Percentiles rank a stretch among this genome's conserved stretches.
These are phyloP conservation scores for Rhododendron ferrugineum DNA, from an alignment of 148 eudicot species.

Conservation along the genomic window DNA sequence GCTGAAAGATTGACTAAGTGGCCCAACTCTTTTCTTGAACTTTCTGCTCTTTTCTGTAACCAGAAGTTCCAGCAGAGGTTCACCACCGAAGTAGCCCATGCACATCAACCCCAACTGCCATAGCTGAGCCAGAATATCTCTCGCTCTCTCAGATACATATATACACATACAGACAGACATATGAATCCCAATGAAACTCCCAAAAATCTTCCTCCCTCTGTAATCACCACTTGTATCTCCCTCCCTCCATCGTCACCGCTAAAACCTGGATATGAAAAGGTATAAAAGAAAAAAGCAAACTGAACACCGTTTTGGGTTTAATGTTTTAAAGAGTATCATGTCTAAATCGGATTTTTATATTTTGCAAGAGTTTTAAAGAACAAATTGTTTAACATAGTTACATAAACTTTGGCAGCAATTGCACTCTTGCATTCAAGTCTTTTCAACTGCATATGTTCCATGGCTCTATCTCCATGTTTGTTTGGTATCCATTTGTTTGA, in stretches of 20 bases:
- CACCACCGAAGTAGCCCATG: background rate
- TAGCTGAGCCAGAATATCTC: background rate
- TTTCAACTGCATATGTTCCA: background rate
- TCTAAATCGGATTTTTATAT: background rate
- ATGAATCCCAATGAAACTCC: background rate
- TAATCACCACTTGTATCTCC: background rate
- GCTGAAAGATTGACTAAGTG: background rate
- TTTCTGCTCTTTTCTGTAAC: background rate
- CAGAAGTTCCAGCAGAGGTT: background rate
- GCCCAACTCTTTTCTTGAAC: background rate
- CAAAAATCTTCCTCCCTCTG: background rate
- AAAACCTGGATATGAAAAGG: background rate
- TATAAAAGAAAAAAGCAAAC: background rate
- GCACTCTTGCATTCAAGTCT: background rate
- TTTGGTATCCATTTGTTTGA: background rate
- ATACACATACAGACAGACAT: background rate
- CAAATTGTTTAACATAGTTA: background rate
- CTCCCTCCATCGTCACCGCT: background rate
- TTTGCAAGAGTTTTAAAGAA: background rate
- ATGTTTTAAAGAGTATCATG: background rate
- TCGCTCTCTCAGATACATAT: background rate
- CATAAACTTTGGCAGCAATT: background rate
- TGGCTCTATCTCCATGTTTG: background rate
- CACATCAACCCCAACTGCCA: background rate
- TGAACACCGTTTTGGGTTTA: background rate